Evolutionary conservation across 345 rosid genomes (phyloP).

Genomic region (Melaleuca alternifolia): DNA sequence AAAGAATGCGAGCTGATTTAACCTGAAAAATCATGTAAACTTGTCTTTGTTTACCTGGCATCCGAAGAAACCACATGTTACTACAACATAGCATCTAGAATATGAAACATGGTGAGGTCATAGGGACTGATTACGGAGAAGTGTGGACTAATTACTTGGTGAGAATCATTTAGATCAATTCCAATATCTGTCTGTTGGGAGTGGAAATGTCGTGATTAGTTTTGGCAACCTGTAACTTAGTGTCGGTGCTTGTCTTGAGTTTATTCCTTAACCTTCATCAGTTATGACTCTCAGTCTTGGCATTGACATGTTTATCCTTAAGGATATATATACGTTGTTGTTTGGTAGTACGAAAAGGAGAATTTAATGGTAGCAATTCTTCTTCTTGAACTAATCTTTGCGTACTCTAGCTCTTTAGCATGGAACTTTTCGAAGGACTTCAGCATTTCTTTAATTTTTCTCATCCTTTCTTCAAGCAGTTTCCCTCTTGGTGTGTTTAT

Average conservation of each 20-base stretch:
- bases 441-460: not conserved
- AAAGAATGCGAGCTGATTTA: not conserved
- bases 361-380: too few relatives aligned
- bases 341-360: not conserved
- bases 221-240: not conserved
- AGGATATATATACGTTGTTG: not conserved
- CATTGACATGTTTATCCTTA: not conserved
- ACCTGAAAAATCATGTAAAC: not conserved
- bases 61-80: not conserved
- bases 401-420: not conserved
- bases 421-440: not conserved
- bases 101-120: not conserved
- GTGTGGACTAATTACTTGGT: not conserved
- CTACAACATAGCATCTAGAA: not conserved
- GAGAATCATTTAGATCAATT: not conserved
- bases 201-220: not conserved
- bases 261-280: not conserved
- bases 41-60: not conserved
- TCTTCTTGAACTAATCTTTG: too few relatives aligned
- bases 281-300: not conserved
- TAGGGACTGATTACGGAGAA: not conserved
- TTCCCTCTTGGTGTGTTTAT: not conserved
- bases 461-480: not conserved
- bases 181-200: not conserved
- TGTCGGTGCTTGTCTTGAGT: not conserved